phyloP scores from a whole-genome alignment of 345 rosid genomes.

The Kernera saxatilis region DNA sequence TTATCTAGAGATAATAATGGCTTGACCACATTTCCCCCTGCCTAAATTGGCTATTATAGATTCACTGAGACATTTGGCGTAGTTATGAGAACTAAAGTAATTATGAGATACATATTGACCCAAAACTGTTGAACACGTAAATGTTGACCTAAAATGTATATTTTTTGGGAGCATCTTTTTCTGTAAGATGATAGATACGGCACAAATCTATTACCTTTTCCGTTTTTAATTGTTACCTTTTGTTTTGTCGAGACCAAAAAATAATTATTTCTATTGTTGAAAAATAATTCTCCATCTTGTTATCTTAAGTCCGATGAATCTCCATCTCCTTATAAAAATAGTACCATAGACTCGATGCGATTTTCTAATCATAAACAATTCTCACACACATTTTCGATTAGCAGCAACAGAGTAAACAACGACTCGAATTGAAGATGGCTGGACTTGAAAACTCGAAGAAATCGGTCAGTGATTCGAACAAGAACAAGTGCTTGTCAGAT shows the following conservation, averaged over 20 bases:
- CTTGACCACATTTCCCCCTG: not conserved
- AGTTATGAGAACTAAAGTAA: not conserved
- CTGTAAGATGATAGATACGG: not conserved
- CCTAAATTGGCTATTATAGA: not conserved
- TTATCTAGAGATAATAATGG: not conserved
- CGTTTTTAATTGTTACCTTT: not conserved
- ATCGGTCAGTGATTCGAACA: not conserved
- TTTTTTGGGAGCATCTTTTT: not conserved
- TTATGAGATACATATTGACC: slow-evolving; percentile 1
- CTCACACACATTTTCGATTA: not conserved
- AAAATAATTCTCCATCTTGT: not conserved
- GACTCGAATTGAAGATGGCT: not conserved
- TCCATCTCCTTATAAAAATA: slow-evolving; percentile 3
- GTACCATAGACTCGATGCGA: not conserved
- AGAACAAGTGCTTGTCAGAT: slow-evolving; percentile 4
- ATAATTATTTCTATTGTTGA: not conserved
- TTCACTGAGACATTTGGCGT: slow-evolving; percentile 7
- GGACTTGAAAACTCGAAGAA: slow-evolving; percentile 1
- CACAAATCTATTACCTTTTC: not conserved
- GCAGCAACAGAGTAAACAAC: not conserved
- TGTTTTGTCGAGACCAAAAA: not conserved
- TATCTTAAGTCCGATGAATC: not conserved
- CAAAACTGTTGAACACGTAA: not conserved
- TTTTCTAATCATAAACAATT: not conserved
- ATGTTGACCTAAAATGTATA: not conserved